phyloP scores from a whole-genome alignment of 2,329 filamentous ascomycete genomes.

The Xylaria hypoxylon region DNA sequence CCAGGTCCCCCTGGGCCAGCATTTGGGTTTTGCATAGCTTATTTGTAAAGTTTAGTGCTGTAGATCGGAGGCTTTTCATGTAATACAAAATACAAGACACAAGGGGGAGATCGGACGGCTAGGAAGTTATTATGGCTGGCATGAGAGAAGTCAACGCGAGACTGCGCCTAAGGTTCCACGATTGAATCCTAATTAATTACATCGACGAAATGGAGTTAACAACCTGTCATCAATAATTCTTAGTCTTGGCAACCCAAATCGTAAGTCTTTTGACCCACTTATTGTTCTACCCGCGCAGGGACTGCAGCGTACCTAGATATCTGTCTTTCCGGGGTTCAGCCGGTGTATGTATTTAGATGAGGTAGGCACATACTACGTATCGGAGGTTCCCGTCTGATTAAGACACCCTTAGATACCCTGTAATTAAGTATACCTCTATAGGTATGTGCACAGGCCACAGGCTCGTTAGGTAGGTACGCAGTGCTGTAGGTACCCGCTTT shows the following conservation, averaged over 20 bases:
- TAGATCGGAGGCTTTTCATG: not conserved
- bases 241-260: slow-evolving; percentile 39
- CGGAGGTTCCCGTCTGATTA: no score
- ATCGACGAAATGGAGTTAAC: slow-evolving; percentile 37
- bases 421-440: not conserved
- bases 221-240: slow-evolving; percentile 46
- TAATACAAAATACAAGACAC: slow-evolving; percentile 13
- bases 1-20: slow-evolving; percentile 38
- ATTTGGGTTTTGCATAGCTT: slow-evolving; percentile 45
- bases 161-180: slow-evolving; percentile 9
- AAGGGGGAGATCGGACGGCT: not conserved
- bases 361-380: no score
- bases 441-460: slow-evolving; percentile 19
- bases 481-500: no score
- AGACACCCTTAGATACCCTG: no score
- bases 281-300: not conserved
- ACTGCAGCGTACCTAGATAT: slow-evolving; percentile 7
- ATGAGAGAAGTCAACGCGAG: slow-evolving; percentile 13
- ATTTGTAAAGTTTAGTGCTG: not conserved
- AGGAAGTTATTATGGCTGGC: not conserved
- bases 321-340: slow-evolving; percentile 34
- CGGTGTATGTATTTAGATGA: not conserved
- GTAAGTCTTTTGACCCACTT: not conserved
- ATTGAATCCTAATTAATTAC: slow-evolving; percentile 1
- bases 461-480: slow-evolving; percentile 1